Evolutionary conservation across 2,329 filamentous ascomycete species (phyloP).

Genomic region (Penicillium sp.): DNA sequence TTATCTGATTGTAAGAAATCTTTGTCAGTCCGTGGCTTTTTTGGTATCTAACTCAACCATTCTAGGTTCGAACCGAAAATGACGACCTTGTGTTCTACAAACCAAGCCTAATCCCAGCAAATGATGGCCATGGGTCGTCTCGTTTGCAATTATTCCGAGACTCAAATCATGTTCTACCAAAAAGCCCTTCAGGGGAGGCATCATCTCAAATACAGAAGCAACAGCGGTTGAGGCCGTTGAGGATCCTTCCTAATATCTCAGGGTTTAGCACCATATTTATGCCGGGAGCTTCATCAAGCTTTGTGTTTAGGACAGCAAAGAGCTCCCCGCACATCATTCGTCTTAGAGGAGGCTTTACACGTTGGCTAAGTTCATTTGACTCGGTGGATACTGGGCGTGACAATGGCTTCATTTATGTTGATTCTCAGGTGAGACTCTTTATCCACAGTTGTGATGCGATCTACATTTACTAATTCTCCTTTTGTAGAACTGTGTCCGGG

Average conservation of each 20-base stretch:
- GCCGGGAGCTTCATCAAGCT: constrained; percentile 73
- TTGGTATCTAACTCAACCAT: constrained; percentile 9
- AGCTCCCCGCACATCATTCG: constrained; percentile 72
- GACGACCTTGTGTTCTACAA: constrained; percentile 88
- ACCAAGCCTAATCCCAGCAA: constrained; percentile 57
- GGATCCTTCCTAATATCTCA: constrained; percentile 52
- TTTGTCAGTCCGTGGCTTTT: not conserved
- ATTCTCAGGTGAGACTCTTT: constrained; percentile 49
- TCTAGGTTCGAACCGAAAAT: constrained; percentile 68
- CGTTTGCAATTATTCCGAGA: constrained; percentile 73
- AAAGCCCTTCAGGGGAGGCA: constrained; percentile 51
- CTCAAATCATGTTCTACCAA: constrained; percentile 65
- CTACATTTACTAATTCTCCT: constrained; percentile 9
- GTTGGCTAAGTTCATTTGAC: constrained; percentile 72
- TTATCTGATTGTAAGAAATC: constrained; percentile 70
- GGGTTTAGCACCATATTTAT: constrained; percentile 82
- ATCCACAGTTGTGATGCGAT: not conserved
- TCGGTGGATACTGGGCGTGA: constrained; percentile 65
- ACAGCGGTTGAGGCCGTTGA: constrained; percentile 42
- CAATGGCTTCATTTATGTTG: constrained; percentile 78
- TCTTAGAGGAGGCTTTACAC: constrained; percentile 65
- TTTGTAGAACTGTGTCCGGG: constrained; percentile 62
- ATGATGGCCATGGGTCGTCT: constrained; percentile 9
- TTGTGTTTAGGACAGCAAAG: constrained; percentile 78
- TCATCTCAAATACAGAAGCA: constrained; percentile 29